These are phyloP conservation scores for Penicillium sp. DNA, from an alignment of 2,329 filamentous ascomycete genomes.

Conservation along the genomic window DNA sequence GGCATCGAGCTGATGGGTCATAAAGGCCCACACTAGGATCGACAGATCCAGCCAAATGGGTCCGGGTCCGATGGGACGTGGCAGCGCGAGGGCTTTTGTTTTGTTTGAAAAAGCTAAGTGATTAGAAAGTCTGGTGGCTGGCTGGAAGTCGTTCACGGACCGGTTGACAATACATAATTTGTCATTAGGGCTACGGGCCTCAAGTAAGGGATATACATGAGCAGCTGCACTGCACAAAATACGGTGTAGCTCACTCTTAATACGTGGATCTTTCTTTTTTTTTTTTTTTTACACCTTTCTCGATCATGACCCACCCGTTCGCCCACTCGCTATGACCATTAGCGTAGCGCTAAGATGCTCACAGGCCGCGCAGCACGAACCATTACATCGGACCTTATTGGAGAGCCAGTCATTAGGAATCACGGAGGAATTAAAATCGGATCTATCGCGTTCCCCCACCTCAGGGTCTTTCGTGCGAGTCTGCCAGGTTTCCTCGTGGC, in stretches of 20 bases:
- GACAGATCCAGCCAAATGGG: slow-evolving; percentile 15
- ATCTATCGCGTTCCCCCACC: slow-evolving; percentile 9
- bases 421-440: slow-evolving; percentile 14
- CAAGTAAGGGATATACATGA: slow-evolving; percentile 5
- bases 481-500: not conserved
- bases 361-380: slow-evolving; percentile 17
- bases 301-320: slow-evolving; percentile 20
- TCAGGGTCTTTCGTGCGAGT: slow-evolving; percentile 4
- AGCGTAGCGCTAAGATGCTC: slow-evolving; percentile 8
- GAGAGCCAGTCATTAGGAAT: slow-evolving; percentile 13
- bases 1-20: slow-evolving; percentile 5
- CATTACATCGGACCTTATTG: slow-evolving; percentile 12
- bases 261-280: too few species aligned
- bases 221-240: not conserved
- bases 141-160: slow-evolving; percentile 11
- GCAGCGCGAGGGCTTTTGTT: slow-evolving; percentile 4
- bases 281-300: too few species aligned
- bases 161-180: not conserved
- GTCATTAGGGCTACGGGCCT: not conserved
- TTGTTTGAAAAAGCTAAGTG: not conserved
- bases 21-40: slow-evolving; percentile 13
- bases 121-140: slow-evolving; percentile 4
- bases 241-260: not conserved
- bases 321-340: slow-evolving; percentile 16
- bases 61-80: not conserved